Conservation (phyloP, 495 filamentous ascomycete genomes). For the Penicillium waksmanii region DNA sequence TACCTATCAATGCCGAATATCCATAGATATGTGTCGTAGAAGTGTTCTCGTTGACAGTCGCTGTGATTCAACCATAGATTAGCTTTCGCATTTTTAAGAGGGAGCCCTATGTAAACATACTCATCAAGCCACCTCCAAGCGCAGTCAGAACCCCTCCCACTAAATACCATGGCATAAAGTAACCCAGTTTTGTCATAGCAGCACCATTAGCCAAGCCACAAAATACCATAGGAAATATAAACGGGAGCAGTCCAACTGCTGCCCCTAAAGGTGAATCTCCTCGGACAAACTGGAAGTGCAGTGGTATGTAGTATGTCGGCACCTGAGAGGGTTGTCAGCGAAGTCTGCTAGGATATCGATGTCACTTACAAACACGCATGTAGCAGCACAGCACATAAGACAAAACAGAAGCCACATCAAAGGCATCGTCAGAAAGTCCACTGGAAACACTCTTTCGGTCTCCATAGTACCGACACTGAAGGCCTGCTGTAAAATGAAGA, state of each 20-base stretch:
- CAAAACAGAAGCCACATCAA: constrained; percentile 41
- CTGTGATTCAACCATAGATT: not conserved
- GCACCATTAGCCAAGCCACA: constrained; percentile 52
- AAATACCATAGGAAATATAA: constrained; percentile 53
- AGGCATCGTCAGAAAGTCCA: constrained; percentile 39
- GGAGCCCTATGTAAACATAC: constrained; percentile 19
- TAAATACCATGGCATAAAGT: constrained; percentile 65
- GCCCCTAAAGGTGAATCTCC: constrained; percentile 52
- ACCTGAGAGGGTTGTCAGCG: constrained; percentile 11
- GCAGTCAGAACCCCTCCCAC: constrained; percentile 49
- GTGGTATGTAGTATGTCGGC: constrained; percentile 45
- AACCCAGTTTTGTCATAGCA: constrained; percentile 51
- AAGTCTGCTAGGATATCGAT: not conserved
- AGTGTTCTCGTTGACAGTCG: constrained; percentile 14
- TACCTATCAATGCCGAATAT: constrained; percentile 48
- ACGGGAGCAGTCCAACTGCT: constrained; percentile 62
- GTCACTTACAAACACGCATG: constrained; percentile 22
- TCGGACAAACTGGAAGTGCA: constrained; percentile 64
- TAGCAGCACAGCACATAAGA: constrained; percentile 20
- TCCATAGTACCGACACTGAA: constrained; percentile 54
- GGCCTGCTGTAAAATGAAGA: constrained; percentile 54
- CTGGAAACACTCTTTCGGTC: constrained; percentile 55
- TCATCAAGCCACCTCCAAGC: constrained; percentile 56
- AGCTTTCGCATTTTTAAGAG: not conserved
- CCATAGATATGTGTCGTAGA: constrained; percentile 13